phyloP scores from a whole-genome alignment of 352 stramenopile genomes.

The Globisporangium paroecandrum region DNA sequence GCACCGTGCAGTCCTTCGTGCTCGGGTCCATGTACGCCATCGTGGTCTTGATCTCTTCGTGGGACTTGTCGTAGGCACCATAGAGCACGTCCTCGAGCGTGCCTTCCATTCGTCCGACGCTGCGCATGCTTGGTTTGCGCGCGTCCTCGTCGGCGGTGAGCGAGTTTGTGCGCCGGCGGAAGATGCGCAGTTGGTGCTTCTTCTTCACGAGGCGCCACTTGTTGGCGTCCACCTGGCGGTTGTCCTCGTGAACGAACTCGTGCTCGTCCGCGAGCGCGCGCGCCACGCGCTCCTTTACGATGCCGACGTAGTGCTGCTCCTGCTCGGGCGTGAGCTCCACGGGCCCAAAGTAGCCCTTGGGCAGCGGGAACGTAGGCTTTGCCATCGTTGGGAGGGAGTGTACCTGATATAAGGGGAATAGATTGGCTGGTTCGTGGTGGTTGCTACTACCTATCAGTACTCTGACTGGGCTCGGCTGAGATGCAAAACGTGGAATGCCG shows the following conservation, averaged over 20 bases:
- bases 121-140: conserved; percentile 29
- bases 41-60: conserved; percentile 36
- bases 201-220: conserved; percentile 47
- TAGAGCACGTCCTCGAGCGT: conserved; percentile 52
- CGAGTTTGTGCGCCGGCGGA: conserved; percentile 20
- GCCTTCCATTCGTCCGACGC: conserved; percentile 35
- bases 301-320: conserved; percentile 25
- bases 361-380: conserved; percentile 21
- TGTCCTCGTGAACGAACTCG: conserved; percentile 21
- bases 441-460: not conserved
- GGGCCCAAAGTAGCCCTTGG: conserved; percentile 26
- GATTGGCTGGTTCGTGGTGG: no score
- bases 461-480: not conserved
- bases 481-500: not conserved
- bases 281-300: conserved; percentile 25
- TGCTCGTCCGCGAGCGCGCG: conserved; percentile 32
- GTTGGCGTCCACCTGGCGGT: conserved; percentile 25
- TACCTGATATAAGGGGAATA: not conserved
- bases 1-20: conserved; percentile 32
- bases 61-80: conserved; percentile 31
- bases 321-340: conserved; percentile 26
- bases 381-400: not conserved
- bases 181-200: conserved; percentile 38
- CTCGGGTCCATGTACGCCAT: conserved; percentile 27
- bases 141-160: not conserved